Evolutionary conservation across 1,284 basidiomycete genomes (phyloP).

Genomic region (Moesziomyces globuligerus): DNA sequence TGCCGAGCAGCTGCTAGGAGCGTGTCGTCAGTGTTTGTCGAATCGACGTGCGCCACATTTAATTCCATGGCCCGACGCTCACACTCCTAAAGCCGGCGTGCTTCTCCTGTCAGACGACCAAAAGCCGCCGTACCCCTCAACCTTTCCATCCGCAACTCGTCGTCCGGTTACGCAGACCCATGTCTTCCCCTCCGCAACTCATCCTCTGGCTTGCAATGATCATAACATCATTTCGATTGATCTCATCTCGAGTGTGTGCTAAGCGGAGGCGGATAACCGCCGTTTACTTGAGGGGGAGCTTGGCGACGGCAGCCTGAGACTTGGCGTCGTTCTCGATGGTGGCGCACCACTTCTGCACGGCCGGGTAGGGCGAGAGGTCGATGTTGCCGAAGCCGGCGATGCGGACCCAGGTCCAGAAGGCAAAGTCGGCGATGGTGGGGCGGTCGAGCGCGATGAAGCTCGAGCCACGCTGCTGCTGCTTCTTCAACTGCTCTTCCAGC

Average conservation of each 20-base stretch:
- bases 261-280: too few relatives aligned
- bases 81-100: too few relatives aligned
- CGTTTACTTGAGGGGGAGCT: constrained; percentile 44
- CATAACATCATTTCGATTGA: not conserved
- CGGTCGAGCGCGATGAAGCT: constrained; percentile 57
- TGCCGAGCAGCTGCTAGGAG: too few relatives aligned
- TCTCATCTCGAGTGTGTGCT: not conserved
- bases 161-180: too few relatives aligned
- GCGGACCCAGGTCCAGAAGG: constrained; percentile 55
- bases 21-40: too few relatives aligned
- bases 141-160: too few relatives aligned
- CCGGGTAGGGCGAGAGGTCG: constrained; percentile 51
- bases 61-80: too few relatives aligned
- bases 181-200: too few relatives aligned
- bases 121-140: too few relatives aligned
- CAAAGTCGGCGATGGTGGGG: constrained; percentile 59
- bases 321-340: constrained; percentile 46
- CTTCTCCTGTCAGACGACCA: too few relatives aligned
- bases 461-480: constrained; percentile 47
- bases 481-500: constrained; percentile 52
- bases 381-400: constrained; percentile 52
- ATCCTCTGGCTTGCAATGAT: too few relatives aligned
- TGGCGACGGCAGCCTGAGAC: constrained; percentile 44
- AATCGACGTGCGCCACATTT: too few relatives aligned
- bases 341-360: constrained; percentile 50